Percentiles rank a stretch among this genome's conserved stretches.
Conservation (phyloP, 2,329 filamentous ascomycete species). For the Didymella arachidicola region DNA sequence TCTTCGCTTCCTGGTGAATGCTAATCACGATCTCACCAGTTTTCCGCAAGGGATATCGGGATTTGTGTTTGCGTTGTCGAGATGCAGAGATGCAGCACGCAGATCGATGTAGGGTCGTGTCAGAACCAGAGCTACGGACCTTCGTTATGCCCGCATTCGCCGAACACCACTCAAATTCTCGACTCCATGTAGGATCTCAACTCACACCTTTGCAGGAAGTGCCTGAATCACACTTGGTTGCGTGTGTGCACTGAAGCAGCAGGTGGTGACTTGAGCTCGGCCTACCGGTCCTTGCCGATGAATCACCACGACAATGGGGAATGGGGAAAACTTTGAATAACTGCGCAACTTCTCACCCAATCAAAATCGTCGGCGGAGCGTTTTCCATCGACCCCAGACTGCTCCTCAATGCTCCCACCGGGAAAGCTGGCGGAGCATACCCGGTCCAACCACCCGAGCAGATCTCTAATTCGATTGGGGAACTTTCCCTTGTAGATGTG, state of each 20-base stretch:
- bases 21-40: not conserved
- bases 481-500: not conserved
- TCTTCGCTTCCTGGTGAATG: not conserved
- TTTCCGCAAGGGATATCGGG: not conserved
- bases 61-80: not conserved
- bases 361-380: not conserved
- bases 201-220: not conserved
- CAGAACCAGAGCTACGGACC: constrained; percentile 1
- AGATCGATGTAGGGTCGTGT: constrained; percentile 1
- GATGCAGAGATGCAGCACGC: not conserved
- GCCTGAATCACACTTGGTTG: not conserved
- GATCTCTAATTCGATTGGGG: constrained; percentile 7
- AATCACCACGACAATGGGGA: not conserved
- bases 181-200: not conserved
- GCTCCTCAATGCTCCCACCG: not conserved
- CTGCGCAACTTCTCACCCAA: not conserved
- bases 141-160: constrained; percentile 1
- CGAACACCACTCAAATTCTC: constrained; percentile 1
- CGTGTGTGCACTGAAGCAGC: not conserved
- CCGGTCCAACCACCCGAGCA: constrained; percentile 1
- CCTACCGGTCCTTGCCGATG: not conserved
- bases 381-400: not conserved
- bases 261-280: not conserved
- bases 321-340: not conserved
- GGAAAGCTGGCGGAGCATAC: not conserved